A percentile compares a stretch with the other conserved stretches of the same genome.
Evolutionary conservation across 2,329 filamentous ascomycete species (phyloP).

Genomic region (Amylocarpus encephaloides): DNA sequence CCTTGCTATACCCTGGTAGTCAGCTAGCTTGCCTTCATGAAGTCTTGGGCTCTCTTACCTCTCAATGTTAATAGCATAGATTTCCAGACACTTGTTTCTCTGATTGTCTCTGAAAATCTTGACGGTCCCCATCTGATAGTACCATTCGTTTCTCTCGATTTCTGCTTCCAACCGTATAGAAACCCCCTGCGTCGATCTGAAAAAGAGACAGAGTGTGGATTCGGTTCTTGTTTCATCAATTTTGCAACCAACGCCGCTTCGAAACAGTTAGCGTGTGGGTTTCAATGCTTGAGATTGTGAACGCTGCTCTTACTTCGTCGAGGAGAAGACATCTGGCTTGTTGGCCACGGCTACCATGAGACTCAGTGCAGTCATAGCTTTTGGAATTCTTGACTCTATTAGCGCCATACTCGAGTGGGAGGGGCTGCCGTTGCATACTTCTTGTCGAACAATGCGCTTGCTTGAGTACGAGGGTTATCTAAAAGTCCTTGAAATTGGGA

Average conservation of each 20-base stretch:
- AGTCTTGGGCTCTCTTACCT: conserved; percentile 14
- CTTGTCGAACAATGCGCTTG: conserved; percentile 23
- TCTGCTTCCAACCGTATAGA: conserved; percentile 25
- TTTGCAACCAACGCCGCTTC: background rate
- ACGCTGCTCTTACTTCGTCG: background rate
- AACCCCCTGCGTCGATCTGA: conserved; percentile 16
- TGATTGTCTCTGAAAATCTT: conserved; percentile 19
- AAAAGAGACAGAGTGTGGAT: conserved; percentile 22
- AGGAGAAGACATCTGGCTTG: background rate
- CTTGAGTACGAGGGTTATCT: conserved; percentile 13
- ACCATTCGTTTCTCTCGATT: conserved; percentile 17
- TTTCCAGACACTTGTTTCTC: conserved; percentile 24
- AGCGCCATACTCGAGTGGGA: background rate
- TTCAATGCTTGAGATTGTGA: too few species aligned
- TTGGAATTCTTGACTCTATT: background rate
- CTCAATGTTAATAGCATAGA: conserved; percentile 26
- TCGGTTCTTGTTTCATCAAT: conserved; percentile 18
- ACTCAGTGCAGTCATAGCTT: background rate
- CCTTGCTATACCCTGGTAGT: conserved; percentile 13
- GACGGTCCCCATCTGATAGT: conserved; percentile 24
- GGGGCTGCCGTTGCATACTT: conserved; percentile 18
- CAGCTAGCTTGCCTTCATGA: background rate
- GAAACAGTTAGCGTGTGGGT: too few species aligned
- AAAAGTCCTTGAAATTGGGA: conserved; percentile 25
- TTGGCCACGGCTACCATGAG: background rate